phyloP scores from a whole-genome alignment of 768 basidiomycete genomes.

The Calocybe indica region DNA sequence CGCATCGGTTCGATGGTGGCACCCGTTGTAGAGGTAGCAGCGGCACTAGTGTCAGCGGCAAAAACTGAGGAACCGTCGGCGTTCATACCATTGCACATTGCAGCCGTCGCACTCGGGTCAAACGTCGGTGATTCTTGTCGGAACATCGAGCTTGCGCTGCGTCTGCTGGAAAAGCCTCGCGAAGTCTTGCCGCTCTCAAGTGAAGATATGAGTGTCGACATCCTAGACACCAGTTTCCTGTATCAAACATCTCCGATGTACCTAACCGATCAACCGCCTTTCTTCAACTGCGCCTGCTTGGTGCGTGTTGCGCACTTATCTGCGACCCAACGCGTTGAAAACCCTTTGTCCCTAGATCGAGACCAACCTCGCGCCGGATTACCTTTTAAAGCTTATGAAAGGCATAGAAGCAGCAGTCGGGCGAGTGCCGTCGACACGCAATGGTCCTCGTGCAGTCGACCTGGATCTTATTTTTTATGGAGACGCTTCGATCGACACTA shows the following conservation, averaged over 20 bases:
- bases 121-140: constrained; percentile 1
- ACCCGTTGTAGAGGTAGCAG: too few relatives aligned
- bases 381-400: constrained; percentile 64
- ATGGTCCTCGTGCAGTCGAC: constrained; percentile 89
- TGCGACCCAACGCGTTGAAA: neutral
- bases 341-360: constrained; percentile 50
- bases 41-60: too few relatives aligned
- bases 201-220: neutral
- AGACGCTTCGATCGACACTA: constrained; percentile 49
- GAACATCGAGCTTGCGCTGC: constrained; percentile 2
- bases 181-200: neutral
- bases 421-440: constrained; percentile 68
- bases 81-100: neutral
- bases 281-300: constrained; percentile 76
- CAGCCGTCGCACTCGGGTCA: constrained; percentile 1
- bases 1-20: too few relatives aligned
- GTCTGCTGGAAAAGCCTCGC: neutral
- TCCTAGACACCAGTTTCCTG: constrained; percentile 1
- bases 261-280: neutral
- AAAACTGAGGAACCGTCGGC: too few relatives aligned
- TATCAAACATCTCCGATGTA: constrained; percentile 3
- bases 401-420: constrained; percentile 70
- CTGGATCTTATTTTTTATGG: constrained; percentile 84
- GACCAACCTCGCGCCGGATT: constrained; percentile 57
- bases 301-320: constrained; percentile 38